Evolutionary conservation across 148 eudicot species (phyloP), one percentile per base, ranked within the genome.

Genomic region (Agrostemma githago): DNA sequence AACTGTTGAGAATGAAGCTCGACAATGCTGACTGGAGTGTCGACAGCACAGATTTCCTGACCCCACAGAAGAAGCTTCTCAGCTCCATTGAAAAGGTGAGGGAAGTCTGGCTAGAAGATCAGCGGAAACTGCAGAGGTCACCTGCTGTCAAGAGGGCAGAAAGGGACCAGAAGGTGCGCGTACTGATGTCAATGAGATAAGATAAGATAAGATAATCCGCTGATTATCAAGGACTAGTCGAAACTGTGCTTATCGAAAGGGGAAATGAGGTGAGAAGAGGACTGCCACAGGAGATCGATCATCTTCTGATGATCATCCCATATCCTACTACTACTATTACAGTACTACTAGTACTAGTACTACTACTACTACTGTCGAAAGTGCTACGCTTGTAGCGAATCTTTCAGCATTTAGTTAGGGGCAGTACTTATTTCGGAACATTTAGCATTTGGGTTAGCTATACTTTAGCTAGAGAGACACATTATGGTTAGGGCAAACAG

Each of bases 91-190:
- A 95, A 40, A 80, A 79, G 17, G 97, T 95, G 69, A 90, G 89
- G 80, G 91, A 89, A 77, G 87, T 67, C 11, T 89, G 90, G 77
- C 72, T 79, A 81, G 91, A 90, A 56, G 96, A 90, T 67, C 78
- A 89, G 68, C 74, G 70, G 17, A 92, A 84, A 63, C 66, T 83
- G 65, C 80, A 88, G 84, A 79, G 80, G 16, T 88, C 93, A 3
- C 96, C 99, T 1, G 79, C 86, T 74, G 94, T 94, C 3, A 92
- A 85, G 84, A 92, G 73, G 74, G 91, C 82, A 0, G 92, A 90
- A 48, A 82, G 96, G 76, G 86, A 85, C 44, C 85, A 78, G 69
- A 88, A 81, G 78, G 83, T 92, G 6, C 77, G 87, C 4, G 81
- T 86, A 15, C 76, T 95, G 61, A 86, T 86, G 96, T 83, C 96